Evolutionary conservation across 805 yeast species (phyloP).

Genomic region (Saccharomycopsis guyanensis): DNA sequence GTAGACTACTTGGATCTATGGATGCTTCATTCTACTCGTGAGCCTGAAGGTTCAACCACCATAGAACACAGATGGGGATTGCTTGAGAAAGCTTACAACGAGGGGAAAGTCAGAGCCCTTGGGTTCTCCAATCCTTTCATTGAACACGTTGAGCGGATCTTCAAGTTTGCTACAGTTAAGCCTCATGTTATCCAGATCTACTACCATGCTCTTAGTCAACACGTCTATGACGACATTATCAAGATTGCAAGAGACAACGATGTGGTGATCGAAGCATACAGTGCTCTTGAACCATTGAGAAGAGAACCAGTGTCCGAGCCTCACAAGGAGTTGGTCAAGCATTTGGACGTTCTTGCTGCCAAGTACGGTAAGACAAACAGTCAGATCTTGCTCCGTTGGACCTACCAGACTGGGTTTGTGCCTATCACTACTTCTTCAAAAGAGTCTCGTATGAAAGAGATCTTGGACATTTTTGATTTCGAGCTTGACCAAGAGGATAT

Average conservation of each 20-base stretch:
- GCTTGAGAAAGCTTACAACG: constrained; percentile 41
- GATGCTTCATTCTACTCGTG: constrained; percentile 48
- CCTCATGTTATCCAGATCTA: constrained; percentile 67
- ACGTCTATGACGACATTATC: constrained; percentile 50
- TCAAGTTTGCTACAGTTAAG: constrained; percentile 34
- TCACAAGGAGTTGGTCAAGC: constrained; percentile 24
- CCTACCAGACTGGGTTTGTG: constrained; percentile 49
- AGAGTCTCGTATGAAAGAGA: constrained; percentile 42
- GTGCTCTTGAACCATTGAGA: constrained; percentile 54
- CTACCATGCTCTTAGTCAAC: constrained; percentile 56
- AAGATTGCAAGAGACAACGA: constrained; percentile 40
- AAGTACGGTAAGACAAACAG: constrained; percentile 50
- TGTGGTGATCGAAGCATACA: constrained; percentile 52
- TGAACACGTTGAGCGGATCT: constrained; percentile 39
- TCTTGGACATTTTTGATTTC: constrained; percentile 46
- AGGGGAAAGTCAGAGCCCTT: constrained; percentile 53
- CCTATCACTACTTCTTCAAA: constrained; percentile 63
- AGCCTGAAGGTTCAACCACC: constrained; percentile 30
- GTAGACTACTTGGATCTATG: constrained; percentile 52
- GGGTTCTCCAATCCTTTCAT: constrained; percentile 63
- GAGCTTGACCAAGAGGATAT: constrained; percentile 14
- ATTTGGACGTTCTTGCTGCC: constrained; percentile 33
- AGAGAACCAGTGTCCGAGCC: constrained; percentile 36
- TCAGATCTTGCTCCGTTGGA: constrained; percentile 60
- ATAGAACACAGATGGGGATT: constrained; percentile 52